Percentiles rank a stretch among this genome's conserved stretches.
Conservation (phyloP, 2,329 filamentous ascomycete genomes). For the Botrytis cinerea region DNA sequence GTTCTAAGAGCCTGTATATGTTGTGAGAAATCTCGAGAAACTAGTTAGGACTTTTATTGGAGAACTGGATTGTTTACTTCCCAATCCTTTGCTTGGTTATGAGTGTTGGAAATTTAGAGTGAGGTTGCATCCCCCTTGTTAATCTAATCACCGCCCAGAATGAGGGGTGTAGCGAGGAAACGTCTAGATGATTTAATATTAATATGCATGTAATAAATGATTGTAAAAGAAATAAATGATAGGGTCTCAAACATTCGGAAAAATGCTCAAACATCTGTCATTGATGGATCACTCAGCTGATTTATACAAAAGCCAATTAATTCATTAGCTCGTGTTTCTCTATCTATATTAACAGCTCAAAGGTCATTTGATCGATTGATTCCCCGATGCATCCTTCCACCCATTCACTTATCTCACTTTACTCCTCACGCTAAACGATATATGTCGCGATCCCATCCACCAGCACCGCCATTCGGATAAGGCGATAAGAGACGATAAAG, state of each 20-base stretch:
- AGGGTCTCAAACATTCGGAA: background rate
- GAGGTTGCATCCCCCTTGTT: background rate
- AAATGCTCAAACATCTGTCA: background rate
- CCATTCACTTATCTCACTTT: background rate
- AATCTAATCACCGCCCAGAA: background rate
- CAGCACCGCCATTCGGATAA: background rate
- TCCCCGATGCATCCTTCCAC: background rate
- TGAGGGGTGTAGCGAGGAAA: background rate
- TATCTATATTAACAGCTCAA: background rate
- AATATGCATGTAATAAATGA: background rate
- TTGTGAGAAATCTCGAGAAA: background rate
- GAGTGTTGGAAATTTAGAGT: no score
- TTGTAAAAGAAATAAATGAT: background rate
- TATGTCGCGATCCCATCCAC: background rate
- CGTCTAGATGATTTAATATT: background rate
- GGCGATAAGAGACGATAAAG: slow-evolving; percentile 8
- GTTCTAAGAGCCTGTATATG: background rate
- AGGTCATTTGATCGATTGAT: slow-evolving; percentile 4
- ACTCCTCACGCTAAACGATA: background rate
- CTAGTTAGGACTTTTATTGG: background rate
- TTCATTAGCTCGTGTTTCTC: background rate
- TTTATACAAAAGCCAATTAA: background rate
- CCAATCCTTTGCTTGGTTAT: background rate
- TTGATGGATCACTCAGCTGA: background rate
- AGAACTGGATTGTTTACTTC: background rate